Percentiles rank a stretch among this genome's conserved stretches.
Conservation (phyloP, 2,329 filamentous ascomycete species). For the Rutstroemia sp. region DNA sequence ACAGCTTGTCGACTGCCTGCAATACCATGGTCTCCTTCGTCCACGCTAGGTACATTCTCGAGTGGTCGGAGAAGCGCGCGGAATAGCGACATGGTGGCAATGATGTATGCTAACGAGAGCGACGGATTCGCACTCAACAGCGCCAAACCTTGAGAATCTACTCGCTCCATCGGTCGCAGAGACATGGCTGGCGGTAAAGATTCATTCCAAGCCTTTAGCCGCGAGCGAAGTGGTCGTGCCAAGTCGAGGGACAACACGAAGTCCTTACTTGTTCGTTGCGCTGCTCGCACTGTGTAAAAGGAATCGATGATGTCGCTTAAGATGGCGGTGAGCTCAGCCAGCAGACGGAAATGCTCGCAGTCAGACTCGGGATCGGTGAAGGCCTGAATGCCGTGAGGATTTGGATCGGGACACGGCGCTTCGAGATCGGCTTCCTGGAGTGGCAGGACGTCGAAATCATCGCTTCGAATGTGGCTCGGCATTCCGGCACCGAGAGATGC, state of each 20-base stretch:
- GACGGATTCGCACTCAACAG: slow-evolving; percentile 27
- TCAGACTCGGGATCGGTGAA: slow-evolving; percentile 22
- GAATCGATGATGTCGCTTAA: slow-evolving; percentile 29
- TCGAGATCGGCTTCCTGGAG: slow-evolving; percentile 23
- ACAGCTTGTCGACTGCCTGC: slow-evolving; percentile 18
- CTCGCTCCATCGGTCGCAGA: slow-evolving; percentile 17
- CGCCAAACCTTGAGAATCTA: slow-evolving; percentile 20
- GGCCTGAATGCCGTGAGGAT: slow-evolving; percentile 14
- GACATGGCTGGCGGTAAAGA: slow-evolving; percentile 23
- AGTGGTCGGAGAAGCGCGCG: slow-evolving; percentile 29
- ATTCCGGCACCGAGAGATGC: slow-evolving; percentile 29
- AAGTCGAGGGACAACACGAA: slow-evolving; percentile 27
- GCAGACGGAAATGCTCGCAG: slow-evolving; percentile 24
- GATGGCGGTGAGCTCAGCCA: slow-evolving; percentile 28
- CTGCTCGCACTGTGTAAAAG: slow-evolving; percentile 28
- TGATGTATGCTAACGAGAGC: slow-evolving; percentile 29
- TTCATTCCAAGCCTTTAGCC: slow-evolving; percentile 29
- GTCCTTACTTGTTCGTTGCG: slow-evolving; percentile 25
- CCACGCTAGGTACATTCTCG: slow-evolving; percentile 20
- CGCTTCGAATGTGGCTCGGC: slow-evolving; percentile 28
- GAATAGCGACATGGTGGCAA: slow-evolving; percentile 31
- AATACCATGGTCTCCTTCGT: slow-evolving; percentile 18
- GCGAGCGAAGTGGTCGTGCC: slow-evolving; percentile 22
- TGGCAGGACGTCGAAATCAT: slow-evolving; percentile 28
- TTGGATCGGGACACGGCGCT: slow-evolving; percentile 14